Evolutionary conservation across 2,329 filamentous ascomycete species (phyloP), one percentile per base, ranked within the genome.

Genomic region (Ophiostoma triangulosporum): DNA sequence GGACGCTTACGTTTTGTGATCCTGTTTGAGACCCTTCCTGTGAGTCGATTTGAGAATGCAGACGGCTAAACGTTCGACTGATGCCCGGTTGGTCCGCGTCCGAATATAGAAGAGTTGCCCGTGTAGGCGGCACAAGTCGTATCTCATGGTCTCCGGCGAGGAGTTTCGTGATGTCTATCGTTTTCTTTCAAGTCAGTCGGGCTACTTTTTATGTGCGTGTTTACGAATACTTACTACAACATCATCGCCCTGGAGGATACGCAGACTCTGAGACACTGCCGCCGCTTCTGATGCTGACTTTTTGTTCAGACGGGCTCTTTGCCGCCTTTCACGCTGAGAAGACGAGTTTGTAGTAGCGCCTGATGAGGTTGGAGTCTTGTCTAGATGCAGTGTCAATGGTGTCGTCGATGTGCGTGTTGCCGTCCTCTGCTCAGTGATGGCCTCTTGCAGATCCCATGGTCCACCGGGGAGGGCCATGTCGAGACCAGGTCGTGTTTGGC

Each of bases 371-470:
- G n/a, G 15, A 8, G 17, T 29, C 6, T 48, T 43, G 6, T 50
- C 26, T 1, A 60, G 35, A 2, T 15, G 31, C 2, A 60, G 43
- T 3, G 53, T 50, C 35, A 60, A 22, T 1, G 45, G 40, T 6
- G 32, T 33, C 0, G 26, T 50, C 11, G 31, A 43, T 22, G 27
- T 56, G 9, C 49, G 49, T 17, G 48, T 52, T 2, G 35, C 22
- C 1, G 52, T 57, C 15, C 35, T 38, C 32, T 54, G 54, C 22
- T 57, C 58, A 1, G 56, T 57, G 53, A 59, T 60, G 43, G 35
- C 57, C 43, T 60, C 58, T 22, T 58, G 57, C 3, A 60, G 55
- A 15, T 53, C 50, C 58, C 57, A 59, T 12, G 51, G 32, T 8
- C 55, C 52, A 3, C 26, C 40, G 1, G 45, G 22, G 6, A 15